These are phyloP conservation scores for Scortechinia acanthostroma DNA, from an alignment of 2,329 filamentous ascomycete genomes.

Conservation along the genomic window DNA sequence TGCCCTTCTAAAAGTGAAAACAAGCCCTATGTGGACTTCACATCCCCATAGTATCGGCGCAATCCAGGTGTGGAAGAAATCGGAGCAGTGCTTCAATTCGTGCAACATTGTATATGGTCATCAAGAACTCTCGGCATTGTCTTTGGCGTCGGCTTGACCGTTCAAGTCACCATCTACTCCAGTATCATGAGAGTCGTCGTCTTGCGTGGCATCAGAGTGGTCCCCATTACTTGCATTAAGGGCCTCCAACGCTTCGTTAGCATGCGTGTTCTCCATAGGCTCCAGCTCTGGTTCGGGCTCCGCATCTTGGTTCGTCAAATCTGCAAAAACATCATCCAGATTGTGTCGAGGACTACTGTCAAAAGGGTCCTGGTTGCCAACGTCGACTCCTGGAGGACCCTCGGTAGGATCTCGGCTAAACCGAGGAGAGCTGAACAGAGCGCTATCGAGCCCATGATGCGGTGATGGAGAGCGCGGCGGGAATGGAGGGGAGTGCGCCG, in stretches of 20 bases:
- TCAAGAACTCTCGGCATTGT: no score
- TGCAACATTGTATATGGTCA: no score
- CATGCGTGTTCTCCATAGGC: constrained; percentile 31
- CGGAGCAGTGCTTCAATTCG: no score
- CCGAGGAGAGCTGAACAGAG: constrained; percentile 29
- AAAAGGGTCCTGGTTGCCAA: constrained; percentile 19
- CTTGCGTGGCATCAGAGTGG: constrained; percentile 14
- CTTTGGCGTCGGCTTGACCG: no score
- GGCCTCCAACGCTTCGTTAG: constrained; percentile 32
- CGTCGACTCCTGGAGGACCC: constrained; percentile 16
- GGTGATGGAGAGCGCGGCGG: constrained; percentile 25
- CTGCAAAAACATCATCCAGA: constrained; percentile 33
- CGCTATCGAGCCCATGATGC: constrained; percentile 20
- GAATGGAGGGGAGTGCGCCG: constrained; percentile 23
- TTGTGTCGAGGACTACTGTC: constrained; percentile 27
- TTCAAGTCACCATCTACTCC: no score
- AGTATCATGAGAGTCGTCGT: no score
- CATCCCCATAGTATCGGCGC: no score
- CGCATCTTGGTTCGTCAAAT: constrained; percentile 31
- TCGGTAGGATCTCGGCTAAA: constrained; percentile 20
- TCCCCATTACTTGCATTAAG: constrained; percentile 26
- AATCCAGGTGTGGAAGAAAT: no score
- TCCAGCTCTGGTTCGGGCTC: constrained; percentile 20
- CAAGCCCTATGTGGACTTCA: no score
- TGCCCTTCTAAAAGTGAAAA: no score